Evolutionary conservation across 371 early-diverging fungal species (phyloP), one percentile per base, ranked within the genome.

Genomic region (Phascolomyces articulosus): DNA sequence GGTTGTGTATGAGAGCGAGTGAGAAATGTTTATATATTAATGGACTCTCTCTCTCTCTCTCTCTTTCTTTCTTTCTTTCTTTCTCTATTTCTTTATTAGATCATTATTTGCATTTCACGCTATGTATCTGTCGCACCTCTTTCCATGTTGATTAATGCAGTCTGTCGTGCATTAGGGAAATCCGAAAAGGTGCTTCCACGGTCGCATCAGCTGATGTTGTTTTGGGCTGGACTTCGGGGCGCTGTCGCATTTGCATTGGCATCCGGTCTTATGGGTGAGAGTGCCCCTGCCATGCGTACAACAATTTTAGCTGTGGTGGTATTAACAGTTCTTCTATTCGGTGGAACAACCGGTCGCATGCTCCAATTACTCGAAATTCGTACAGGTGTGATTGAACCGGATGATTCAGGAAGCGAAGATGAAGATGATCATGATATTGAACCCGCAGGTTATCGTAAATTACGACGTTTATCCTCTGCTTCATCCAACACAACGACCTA

Each of bases 161-260:
- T 87, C 1, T 84, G 86, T 23, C 75, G 83, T n/a, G 79, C 82
- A 26, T 69, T 85, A 13, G 82, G 87, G 23, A 80, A 82, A 60
- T 84, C 86, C 0, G 75, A 74, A 16, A 84, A 87, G 34, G 70
- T 76, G 10, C 83, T 97, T 24, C 92, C 96, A n/a, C 77, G 84
- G 29, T 87, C 90, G 27, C 94, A 96, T 71, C 96, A 96, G 67
- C 80, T 93, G 24, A 95, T 98, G 95, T 73, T 98, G 8, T 96
- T 95, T 77, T 96, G 95, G 94, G 91, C 96, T 13, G 97, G 96
- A 1, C 81, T 98, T 15, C 92, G 98, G 34, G 98, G 98, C 2
- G 97, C 98, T 20, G 95, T 98, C 16, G 95, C 97, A 0, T 96
- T 96, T 82, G 98, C 97, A 0, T 80, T 98, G 41, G 90, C 95